Evolutionary conservation across 306 rosid species (phyloP), one percentile per base, ranked within the genome.

Genomic region (Dryas octopetala): DNA sequence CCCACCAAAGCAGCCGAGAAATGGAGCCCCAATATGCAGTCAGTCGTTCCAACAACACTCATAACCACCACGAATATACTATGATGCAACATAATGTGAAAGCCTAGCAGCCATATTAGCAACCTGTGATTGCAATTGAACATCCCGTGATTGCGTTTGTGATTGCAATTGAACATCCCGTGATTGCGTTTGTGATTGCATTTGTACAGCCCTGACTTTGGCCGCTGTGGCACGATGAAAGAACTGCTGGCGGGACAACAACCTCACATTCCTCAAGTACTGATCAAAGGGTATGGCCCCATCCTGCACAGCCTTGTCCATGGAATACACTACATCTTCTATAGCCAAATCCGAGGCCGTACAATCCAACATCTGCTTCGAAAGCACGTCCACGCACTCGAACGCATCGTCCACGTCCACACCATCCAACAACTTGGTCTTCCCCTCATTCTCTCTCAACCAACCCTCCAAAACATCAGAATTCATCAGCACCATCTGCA

Each of bases 401-500:
- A 96, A 90, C 2, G 92, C 97, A 23, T 88, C 92, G 16, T 84
- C 87, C 14, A 62, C 83, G 15, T 87, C 88, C 0, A 57, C 82
- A n/a, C 72, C 78, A 70, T 81, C 86, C 74, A 74, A 49, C 38
- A 32, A 32, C 15, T 41, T 74, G 43, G 78, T 70, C 81, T 86
- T 92, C 74, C 89, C 91, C 50, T 88, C 89, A 9, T 90, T 96
- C n/a, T 92, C 97, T 70, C 85, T 87, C 83, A 89, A 47, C 99
- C 99, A 96, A 7, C 73, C 87, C 41, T 96, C 98, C 32, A 92
- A 52, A 60, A 92, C 84, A 71, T 92, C 99, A 2, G 84, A 58
- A 50, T 96, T 91, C 96, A 90, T 92, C 90, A 96, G 74, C 66
- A 92, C 89, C 85, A 89, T 88, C 90, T 96, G 99, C 77, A 96